These are phyloP conservation scores for Acephala macrosclerotiorum DNA, from an alignment of 2,329 filamentous ascomycete species.

Conservation along the genomic window DNA sequence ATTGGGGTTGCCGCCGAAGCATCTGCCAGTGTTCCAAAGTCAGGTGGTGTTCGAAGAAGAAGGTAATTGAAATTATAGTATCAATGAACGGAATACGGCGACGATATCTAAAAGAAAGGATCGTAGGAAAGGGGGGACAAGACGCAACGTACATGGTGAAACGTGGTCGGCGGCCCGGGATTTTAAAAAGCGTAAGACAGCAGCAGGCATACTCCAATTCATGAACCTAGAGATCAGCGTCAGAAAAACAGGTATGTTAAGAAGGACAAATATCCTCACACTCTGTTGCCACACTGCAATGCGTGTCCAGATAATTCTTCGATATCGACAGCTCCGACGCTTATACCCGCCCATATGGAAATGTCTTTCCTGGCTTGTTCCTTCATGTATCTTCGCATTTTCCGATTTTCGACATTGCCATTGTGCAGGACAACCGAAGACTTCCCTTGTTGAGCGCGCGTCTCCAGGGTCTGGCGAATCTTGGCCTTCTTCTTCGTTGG, in stretches of 20 bases:
- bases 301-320: conserved; percentile 27
- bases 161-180: conserved; percentile 17
- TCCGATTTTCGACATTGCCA: conserved; percentile 20
- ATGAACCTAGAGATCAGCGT: conserved; percentile 20
- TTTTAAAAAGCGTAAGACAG: conserved; percentile 16
- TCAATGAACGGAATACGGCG: too few species aligned
- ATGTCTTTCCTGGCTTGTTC: conserved; percentile 15
- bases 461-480: conserved; percentile 12
- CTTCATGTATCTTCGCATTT: conserved; percentile 27
- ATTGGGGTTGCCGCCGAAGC: neutral
- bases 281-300: conserved; percentile 26
- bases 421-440: conserved; percentile 21
- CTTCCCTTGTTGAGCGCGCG: conserved; percentile 25
- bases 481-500: conserved; percentile 22
- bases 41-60: neutral
- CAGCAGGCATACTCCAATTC: conserved; percentile 21
- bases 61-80: neutral
- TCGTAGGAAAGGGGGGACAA: neutral
- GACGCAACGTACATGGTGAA: conserved; percentile 21
- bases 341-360: conserved; percentile 11
- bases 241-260: neutral
- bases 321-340: conserved; percentile 14
- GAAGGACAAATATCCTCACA: conserved; percentile 20
- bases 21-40: neutral
- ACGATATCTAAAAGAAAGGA: too few species aligned